A percentile compares a stretch with the other conserved stretches of the same genome.
Conservation (phyloP, 768 basidiomycete species). For the Amanita thiersii region DNA sequence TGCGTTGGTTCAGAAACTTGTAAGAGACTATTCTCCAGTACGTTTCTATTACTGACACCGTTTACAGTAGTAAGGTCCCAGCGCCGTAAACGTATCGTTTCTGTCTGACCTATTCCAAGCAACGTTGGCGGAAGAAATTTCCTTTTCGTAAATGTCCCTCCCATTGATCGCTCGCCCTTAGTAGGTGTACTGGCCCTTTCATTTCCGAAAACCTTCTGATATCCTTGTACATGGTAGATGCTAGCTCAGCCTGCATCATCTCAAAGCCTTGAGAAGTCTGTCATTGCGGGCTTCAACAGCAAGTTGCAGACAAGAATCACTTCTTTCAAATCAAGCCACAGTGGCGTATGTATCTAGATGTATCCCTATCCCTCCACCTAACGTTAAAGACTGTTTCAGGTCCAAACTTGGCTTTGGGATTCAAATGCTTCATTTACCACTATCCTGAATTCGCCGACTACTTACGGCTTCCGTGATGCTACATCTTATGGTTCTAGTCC, state of each 20-base stretch:
- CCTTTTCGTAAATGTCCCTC: constrained; percentile 37
- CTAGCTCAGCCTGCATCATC: constrained; percentile 30
- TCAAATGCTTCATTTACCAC: constrained; percentile 39
- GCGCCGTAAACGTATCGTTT: constrained; percentile 2
- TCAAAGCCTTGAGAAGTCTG: constrained; percentile 31
- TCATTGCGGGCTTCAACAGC: constrained; percentile 44
- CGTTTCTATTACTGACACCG: constrained; percentile 8
- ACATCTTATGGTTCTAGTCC: constrained; percentile 33
- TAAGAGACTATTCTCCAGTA: constrained; percentile 17
- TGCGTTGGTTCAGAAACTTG: constrained; percentile 38
- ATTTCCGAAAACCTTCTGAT: not conserved
- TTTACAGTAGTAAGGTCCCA: constrained; percentile 23
- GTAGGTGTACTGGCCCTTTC: constrained; percentile 16
- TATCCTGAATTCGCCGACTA: constrained; percentile 37
- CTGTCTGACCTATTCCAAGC: constrained; percentile 16
- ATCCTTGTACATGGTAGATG: constrained; percentile 28
- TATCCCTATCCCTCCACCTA: not conserved
- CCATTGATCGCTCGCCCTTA: constrained; percentile 33
- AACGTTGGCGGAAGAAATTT: constrained; percentile 48
- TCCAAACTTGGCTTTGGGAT: constrained; percentile 43
- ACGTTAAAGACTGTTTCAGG: constrained; percentile 19
- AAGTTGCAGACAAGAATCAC: constrained; percentile 34
- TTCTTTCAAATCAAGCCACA: constrained; percentile 33
- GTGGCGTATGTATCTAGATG: constrained; percentile 28
- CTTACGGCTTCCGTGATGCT: constrained; percentile 51